phyloP scores from a whole-genome alignment of 768 basidiomycete genomes.

The Lyophyllum atratum region DNA sequence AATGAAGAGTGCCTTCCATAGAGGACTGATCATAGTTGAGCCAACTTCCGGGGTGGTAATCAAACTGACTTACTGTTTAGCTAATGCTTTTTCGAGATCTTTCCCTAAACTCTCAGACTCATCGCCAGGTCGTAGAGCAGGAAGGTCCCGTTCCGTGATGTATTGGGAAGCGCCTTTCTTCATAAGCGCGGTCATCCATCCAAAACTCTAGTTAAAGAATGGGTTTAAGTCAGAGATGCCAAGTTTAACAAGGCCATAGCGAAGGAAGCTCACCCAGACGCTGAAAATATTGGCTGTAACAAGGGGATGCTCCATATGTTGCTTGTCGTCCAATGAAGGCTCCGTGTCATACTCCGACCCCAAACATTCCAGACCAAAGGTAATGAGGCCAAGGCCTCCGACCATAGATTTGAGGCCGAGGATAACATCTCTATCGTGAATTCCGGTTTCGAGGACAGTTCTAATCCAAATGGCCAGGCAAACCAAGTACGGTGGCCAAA shows the following conservation, averaged over 20 bases:
- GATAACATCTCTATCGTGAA: slow-evolving; percentile 34
- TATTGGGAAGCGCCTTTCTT: slow-evolving; percentile 61
- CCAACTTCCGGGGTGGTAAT: neutral
- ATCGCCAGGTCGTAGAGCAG: slow-evolving; percentile 67
- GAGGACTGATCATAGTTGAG: slow-evolving; percentile 39
- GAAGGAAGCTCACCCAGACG: slow-evolving; percentile 52
- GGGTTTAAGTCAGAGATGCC: neutral
- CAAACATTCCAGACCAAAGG: slow-evolving; percentile 67
- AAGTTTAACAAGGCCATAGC: neutral
- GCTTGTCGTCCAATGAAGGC: slow-evolving; percentile 30
- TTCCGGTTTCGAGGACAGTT: slow-evolving; percentile 41
- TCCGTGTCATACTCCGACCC: slow-evolving; percentile 59
- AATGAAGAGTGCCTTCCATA: slow-evolving; percentile 74
- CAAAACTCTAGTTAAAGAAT: slow-evolving; percentile 54
- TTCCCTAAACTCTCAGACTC: slow-evolving; percentile 69
- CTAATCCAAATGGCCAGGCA: slow-evolving; percentile 59
- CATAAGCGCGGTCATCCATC: slow-evolving; percentile 85
- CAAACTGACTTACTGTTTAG: slow-evolving; percentile 55
- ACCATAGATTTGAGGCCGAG: slow-evolving; percentile 47
- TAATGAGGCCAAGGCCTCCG: slow-evolving; percentile 46
- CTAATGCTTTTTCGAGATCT: slow-evolving; percentile 58
- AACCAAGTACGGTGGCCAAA: slow-evolving; percentile 73
- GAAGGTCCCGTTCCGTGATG: slow-evolving; percentile 87
- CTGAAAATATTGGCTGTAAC: slow-evolving; percentile 82
- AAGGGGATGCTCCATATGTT: slow-evolving; percentile 63